Conservation (phyloP, 805 yeast species). For the Spathaspora gorwiae region DNA sequence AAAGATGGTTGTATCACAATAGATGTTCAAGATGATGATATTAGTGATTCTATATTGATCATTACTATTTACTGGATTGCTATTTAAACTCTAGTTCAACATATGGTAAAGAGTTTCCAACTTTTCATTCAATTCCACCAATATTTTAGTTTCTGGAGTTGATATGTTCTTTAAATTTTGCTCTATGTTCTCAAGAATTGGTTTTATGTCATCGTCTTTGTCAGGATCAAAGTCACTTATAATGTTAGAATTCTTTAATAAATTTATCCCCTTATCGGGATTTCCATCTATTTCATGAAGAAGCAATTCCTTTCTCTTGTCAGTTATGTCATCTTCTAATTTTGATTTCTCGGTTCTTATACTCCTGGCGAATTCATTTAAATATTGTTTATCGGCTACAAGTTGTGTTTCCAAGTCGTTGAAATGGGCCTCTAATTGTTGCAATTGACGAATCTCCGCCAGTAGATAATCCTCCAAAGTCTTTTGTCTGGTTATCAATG, state of each 20-base stretch:
- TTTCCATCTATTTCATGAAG: neutral
- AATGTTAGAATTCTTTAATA: neutral
- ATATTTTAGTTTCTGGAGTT: slow-evolving; percentile 8
- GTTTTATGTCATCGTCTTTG: slow-evolving; percentile 14
- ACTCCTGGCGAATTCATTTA: slow-evolving; percentile 25
- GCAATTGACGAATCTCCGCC: slow-evolving; percentile 37
- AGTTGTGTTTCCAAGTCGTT: slow-evolving; percentile 17
- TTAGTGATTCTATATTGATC: slow-evolving; percentile 3
- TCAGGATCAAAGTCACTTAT: slow-evolving; percentile 12
- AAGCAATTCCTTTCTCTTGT: slow-evolving; percentile 5
- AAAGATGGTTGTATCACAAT: slow-evolving; percentile 51
- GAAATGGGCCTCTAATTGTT: slow-evolving; percentile 25
- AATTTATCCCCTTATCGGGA: neutral
- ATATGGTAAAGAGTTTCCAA: slow-evolving; percentile 14
- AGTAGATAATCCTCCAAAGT: slow-evolving; percentile 32
- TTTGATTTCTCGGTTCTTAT: slow-evolving; percentile 11
- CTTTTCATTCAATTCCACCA: slow-evolving; percentile 13
- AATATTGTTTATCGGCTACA: slow-evolving; percentile 30
- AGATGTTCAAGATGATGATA: slow-evolving; percentile 13
- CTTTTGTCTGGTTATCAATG: slow-evolving; percentile 18
- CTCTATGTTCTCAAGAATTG: slow-evolving; percentile 11
- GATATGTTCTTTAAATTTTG: slow-evolving; percentile 13
- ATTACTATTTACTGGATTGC: slow-evolving; percentile 18
- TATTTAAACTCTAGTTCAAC: slow-evolving; percentile 7
- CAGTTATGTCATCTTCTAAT: slow-evolving; percentile 11